Percentiles rank a stretch among this genome's conserved stretches.
phyloP scores from a whole-genome alignment of 2,329 filamentous ascomycete species.

The Grosmannia huntii region DNA sequence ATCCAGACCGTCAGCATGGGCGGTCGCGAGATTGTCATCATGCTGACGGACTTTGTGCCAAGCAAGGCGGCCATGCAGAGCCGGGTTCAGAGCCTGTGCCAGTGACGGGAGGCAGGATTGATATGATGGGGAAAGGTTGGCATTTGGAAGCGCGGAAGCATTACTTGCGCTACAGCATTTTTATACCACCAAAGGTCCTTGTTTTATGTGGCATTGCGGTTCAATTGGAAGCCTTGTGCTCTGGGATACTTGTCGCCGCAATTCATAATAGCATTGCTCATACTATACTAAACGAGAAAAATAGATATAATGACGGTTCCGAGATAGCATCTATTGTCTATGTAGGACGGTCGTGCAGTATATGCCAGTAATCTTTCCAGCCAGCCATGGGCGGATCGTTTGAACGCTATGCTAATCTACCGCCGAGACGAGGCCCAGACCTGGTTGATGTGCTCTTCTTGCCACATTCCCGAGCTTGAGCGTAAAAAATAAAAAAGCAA shows the following conservation, averaged over 20 bases:
- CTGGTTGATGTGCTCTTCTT: not conserved
- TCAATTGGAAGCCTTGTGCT: not conserved
- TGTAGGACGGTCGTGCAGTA: not conserved
- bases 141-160: not conserved
- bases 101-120: not conserved
- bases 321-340: not conserved
- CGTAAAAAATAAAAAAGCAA: not conserved
- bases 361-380: not conserved
- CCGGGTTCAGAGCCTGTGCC: constrained; percentile 13
- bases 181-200: not conserved
- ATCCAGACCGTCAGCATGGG: constrained; percentile 37
- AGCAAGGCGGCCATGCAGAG: constrained; percentile 22
- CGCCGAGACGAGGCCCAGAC: not conserved
- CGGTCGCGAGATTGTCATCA: constrained; percentile 43
- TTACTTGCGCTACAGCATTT: not conserved
- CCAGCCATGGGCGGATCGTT: not conserved
- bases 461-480: not conserved
- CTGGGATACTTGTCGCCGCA: not conserved
- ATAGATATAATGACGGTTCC: not conserved
- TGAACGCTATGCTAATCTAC: not conserved
- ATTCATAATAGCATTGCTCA: not conserved
- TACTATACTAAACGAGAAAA: no score
- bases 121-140: no score
- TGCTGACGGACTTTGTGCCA: constrained; percentile 28
- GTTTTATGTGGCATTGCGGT: not conserved